These are phyloP conservation scores for Nephelium lappaceum DNA, from an alignment of 345 rosid genomes.

Conservation along the genomic window DNA sequence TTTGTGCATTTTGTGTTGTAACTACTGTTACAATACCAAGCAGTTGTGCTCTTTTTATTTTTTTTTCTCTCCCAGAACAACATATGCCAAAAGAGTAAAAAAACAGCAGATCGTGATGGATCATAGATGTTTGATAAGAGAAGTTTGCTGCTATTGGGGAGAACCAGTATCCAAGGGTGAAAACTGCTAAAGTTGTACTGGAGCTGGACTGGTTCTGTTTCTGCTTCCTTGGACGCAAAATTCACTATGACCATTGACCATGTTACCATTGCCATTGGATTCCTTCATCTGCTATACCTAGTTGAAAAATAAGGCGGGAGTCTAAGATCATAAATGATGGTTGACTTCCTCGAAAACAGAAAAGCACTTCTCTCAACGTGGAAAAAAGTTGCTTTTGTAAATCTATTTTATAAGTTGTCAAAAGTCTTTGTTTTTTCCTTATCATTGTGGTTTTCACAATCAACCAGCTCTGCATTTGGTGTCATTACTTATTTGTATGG, in stretches of 20 bases:
- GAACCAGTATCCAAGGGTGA: neutral
- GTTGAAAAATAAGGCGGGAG: neutral
- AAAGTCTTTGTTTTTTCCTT: neutral
- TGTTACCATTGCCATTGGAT: neutral
- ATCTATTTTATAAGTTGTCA: neutral
- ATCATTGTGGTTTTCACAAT: neutral
- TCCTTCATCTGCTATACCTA: neutral
- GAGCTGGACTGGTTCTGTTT: neutral
- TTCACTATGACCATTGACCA: neutral
- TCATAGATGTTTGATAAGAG: neutral
- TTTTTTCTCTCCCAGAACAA: neutral
- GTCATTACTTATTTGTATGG: too few species aligned
- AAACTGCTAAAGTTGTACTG: neutral
- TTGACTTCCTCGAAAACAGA: conserved; percentile 5
- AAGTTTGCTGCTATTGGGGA: neutral
- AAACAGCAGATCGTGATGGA: neutral
- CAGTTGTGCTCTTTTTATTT: neutral
- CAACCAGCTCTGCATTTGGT: neutral
- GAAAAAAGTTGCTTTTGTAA: neutral
- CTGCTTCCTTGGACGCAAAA: neutral
- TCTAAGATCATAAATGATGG: conserved; percentile 11
- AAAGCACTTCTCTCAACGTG: neutral
- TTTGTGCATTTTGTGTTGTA: conserved; percentile 14
- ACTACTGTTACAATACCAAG: conserved; percentile 14
- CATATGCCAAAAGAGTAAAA: neutral